Percentiles rank a stretch among this genome's conserved stretches.
These are phyloP conservation scores for Calonectria naviculata DNA, from an alignment of 2,329 filamentous ascomycete species.

Conservation along the genomic window DNA sequence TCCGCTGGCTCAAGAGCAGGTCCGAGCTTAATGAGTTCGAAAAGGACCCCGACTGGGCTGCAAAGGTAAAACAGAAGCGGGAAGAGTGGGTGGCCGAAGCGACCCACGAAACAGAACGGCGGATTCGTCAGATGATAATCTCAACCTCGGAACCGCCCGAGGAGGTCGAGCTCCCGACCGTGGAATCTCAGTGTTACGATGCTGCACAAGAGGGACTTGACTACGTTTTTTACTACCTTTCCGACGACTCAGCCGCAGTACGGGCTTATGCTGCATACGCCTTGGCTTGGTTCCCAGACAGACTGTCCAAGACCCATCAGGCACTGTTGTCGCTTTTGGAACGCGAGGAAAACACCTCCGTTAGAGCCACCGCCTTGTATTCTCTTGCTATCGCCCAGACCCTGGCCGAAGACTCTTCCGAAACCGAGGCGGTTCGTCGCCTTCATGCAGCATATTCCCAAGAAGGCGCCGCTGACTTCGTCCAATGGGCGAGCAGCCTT, in stretches of 20 bases:
- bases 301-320: neutral
- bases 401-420: neutral
- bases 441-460: neutral
- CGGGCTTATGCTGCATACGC: neutral
- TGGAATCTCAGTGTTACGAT: neutral
- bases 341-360: neutral
- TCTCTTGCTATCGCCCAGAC: neutral
- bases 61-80: neutral
- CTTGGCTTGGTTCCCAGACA: conserved; percentile 1
- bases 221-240: neutral
- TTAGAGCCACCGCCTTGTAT: neutral
- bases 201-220: neutral
- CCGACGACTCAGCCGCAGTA: neutral
- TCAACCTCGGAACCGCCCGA: neutral
- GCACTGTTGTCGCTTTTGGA: neutral
- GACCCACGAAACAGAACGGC: neutral
- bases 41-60: neutral
- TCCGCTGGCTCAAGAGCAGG: neutral
- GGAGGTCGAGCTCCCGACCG: neutral
- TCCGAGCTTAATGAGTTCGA: no score
- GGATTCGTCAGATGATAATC: no score
- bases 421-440: neutral
- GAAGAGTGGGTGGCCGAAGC: neutral
- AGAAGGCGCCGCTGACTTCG: neutral
- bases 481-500: neutral